Conservation (phyloP, 108 stramenopile species). For the Nitzschia sp. region DNA sequence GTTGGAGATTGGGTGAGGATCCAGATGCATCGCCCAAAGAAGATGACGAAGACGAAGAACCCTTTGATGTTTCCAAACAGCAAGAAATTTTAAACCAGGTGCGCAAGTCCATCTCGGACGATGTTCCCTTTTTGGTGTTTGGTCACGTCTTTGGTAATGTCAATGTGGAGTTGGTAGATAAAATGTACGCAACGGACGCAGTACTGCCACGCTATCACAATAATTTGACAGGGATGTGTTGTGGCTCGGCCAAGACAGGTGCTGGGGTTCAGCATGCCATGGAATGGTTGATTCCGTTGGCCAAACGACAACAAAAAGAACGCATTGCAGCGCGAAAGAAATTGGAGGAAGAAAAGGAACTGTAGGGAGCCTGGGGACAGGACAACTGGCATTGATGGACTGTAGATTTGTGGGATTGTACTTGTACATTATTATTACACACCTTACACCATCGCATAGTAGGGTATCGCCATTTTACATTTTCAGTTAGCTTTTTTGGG, state of each 20-base stretch:
- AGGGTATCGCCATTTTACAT: too few species aligned
- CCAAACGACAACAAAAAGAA: conserved; percentile 49
- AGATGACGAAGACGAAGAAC: conserved; percentile 32
- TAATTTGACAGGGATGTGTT: conserved; percentile 49
- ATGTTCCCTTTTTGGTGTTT: conserved; percentile 53
- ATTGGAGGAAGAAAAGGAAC: conserved; percentile 18
- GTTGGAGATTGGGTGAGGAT: conserved; percentile 45
- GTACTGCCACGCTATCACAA: conserved; percentile 52
- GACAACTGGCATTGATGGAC: too few species aligned
- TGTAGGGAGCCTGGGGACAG: too few species aligned
- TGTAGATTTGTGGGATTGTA: too few species aligned
- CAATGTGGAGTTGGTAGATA: conserved; percentile 16
- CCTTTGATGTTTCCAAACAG: conserved; percentile 27
- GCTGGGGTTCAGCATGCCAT: conserved; percentile 74
- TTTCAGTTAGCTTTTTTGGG: too few species aligned
- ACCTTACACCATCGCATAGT: too few species aligned
- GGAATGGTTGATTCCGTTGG: conserved; percentile 66
- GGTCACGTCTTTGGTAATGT: conserved; percentile 45
- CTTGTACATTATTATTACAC: too few species aligned
- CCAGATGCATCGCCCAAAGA: conserved; percentile 20
- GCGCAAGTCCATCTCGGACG: conserved; percentile 41
- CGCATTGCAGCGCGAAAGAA: conserved; percentile 23
- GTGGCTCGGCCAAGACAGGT: conserved; percentile 76
- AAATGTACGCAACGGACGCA: conserved; percentile 26
- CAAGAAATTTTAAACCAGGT: conserved; percentile 41